These are phyloP conservation scores for Zymoseptoria ardabiliae DNA, from an alignment of 2,329 filamentous ascomycete genomes.

Conservation along the genomic window DNA sequence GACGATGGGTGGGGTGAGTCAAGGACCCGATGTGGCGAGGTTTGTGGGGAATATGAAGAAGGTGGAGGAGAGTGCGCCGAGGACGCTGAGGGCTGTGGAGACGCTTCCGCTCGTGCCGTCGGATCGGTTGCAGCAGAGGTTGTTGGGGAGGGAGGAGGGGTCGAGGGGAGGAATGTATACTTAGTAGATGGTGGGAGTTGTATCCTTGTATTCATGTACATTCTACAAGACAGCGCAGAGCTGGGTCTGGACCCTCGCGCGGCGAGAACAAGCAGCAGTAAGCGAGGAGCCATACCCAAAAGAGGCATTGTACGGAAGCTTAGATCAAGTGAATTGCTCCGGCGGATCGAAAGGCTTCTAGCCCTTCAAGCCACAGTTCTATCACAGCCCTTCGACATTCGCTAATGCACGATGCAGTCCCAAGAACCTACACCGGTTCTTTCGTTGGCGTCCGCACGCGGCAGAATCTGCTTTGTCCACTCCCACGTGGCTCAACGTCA, in stretches of 20 bases:
- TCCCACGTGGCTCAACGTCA: too few species aligned
- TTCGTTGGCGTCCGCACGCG: too few species aligned
- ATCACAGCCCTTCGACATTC: background rate
- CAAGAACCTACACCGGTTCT: too few species aligned
- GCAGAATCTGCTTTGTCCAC: too few species aligned
- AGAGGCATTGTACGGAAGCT: background rate
- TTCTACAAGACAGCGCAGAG: background rate
- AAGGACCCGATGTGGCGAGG: slow-evolving; percentile 17
- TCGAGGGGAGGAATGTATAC: background rate
- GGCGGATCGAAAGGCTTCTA: background rate
- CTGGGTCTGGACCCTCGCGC: background rate
- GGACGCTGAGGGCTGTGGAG: slow-evolving; percentile 36
- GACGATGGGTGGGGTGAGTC: slow-evolving; percentile 24
- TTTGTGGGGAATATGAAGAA: slow-evolving; percentile 25
- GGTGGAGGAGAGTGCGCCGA: slow-evolving; percentile 32
- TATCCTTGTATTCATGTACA: background rate
- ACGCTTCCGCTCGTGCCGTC: slow-evolving; percentile 34
- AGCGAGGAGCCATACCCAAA: background rate
- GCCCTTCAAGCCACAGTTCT: background rate
- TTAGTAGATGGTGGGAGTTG: background rate
- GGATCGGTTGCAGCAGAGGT: slow-evolving; percentile 22
- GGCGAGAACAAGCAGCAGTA: background rate
- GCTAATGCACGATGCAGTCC: background rate
- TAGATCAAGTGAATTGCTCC: background rate
- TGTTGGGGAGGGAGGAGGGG: slow-evolving; percentile 2